Evolutionary conservation across 75 land plant species (phyloP).

Genomic region (Sequoia sempervirens): DNA sequence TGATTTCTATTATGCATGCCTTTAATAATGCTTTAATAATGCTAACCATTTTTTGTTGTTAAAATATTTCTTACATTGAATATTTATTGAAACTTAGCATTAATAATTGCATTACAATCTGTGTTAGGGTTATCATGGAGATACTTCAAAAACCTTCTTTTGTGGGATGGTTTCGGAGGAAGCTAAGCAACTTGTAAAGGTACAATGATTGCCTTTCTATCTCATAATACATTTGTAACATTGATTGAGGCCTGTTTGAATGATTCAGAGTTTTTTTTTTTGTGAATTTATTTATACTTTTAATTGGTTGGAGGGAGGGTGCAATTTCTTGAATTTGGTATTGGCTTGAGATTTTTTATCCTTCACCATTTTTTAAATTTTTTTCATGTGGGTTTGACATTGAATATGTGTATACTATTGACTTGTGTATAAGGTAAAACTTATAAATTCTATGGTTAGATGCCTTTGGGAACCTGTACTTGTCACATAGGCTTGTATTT

Average conservation of each 20-base stretch:
- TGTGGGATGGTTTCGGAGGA: conserved; percentile 70
- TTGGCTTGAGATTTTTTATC: background rate
- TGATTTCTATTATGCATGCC: too few species aligned
- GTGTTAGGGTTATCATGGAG: conserved; percentile 90
- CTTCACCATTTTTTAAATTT: background rate
- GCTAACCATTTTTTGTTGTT: too few species aligned
- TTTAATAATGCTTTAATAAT: too few species aligned
- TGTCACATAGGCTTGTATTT: background rate
- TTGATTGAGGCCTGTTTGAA: background rate
- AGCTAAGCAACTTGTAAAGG: conserved; percentile 71
- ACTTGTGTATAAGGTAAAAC: background rate
- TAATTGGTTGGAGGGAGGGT: background rate
- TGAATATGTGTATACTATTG: background rate
- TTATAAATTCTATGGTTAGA: background rate
- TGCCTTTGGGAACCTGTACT: background rate
- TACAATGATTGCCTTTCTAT: conserved; percentile 10
- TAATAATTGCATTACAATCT: background rate
- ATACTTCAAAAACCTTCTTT: conserved; percentile 84
- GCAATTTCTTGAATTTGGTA: background rate
- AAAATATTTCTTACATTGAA: too few species aligned
- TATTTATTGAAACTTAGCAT: too few species aligned
- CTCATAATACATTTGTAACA: background rate
- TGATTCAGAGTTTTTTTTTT: background rate
- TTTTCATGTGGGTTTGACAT: background rate
- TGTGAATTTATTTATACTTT: background rate